Evolutionary conservation across 2,329 filamentous ascomycete species (phyloP).

Genomic region (Helotiales sp.): DNA sequence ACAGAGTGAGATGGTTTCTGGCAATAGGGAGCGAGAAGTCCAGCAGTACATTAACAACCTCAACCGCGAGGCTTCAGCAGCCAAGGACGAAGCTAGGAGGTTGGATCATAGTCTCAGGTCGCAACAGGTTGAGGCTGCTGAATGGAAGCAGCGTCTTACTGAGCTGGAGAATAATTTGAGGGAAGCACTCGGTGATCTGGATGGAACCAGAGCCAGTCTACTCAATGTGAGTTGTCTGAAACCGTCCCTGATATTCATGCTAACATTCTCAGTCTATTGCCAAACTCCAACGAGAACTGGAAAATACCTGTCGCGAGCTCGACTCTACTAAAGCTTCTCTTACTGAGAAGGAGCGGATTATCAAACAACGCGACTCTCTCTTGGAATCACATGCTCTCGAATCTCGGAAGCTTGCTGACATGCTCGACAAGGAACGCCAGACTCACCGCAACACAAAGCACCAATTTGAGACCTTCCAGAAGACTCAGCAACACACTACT

Average conservation of each 20-base stretch:
- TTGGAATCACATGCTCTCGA: slow-evolving; percentile 89
- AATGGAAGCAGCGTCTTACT: slow-evolving; percentile 87
- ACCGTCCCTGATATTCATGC: not conserved
- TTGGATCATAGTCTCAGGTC: slow-evolving; percentile 81
- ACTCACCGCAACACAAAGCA: slow-evolving; percentile 83
- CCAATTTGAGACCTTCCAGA: slow-evolving; percentile 84
- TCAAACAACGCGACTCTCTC: slow-evolving; percentile 85
- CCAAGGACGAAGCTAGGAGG: slow-evolving; percentile 82
- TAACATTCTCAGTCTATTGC: slow-evolving; percentile 64
- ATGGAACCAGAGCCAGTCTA: slow-evolving; percentile 80
- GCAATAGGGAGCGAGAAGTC: slow-evolving; percentile 90
- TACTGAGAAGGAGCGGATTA: slow-evolving; percentile 86
- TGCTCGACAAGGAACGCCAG: slow-evolving; percentile 88
- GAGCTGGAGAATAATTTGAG: slow-evolving; percentile 88
- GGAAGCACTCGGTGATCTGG: slow-evolving; percentile 83
- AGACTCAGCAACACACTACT: slow-evolving; percentile 83
- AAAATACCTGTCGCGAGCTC: slow-evolving; percentile 79
- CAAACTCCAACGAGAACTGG: slow-evolving; percentile 84
- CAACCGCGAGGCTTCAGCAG: slow-evolving; percentile 76
- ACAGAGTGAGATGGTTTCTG: slow-evolving; percentile 83
- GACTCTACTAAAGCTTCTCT: slow-evolving; percentile 75
- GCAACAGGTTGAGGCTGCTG: slow-evolving; percentile 83
- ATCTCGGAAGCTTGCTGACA: slow-evolving; percentile 77
- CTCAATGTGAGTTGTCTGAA: slow-evolving; percentile 61
- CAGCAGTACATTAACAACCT: slow-evolving; percentile 92